Evolutionary conservation across 106 monocot genomes (phyloP).

Genomic region (Acanthochlamys bracteata): DNA sequence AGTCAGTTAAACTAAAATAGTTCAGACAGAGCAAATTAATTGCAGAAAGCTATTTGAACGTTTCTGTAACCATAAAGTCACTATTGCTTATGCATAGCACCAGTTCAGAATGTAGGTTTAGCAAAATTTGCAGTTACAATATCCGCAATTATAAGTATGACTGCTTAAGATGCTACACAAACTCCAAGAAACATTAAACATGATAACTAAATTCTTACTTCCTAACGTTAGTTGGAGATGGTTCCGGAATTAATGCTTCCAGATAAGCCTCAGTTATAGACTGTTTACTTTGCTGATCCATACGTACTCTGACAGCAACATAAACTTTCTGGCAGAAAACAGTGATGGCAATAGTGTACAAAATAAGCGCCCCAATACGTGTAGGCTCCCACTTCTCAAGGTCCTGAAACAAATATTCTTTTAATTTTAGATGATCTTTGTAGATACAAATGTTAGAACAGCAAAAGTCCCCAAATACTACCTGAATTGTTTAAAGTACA

Average conservation of each 20-base stretch:
- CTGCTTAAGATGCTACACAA: no score
- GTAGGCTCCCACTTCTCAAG: conserved; percentile 53
- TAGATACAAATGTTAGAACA: background rate
- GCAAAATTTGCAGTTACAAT: no score
- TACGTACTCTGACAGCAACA: conserved; percentile 17
- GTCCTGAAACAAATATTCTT: conserved; percentile 29
- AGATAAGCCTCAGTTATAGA: conserved; percentile 70
- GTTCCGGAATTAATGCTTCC: conserved; percentile 89
- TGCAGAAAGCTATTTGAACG: no score
- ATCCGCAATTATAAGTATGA: no score
- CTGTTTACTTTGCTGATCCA: conserved; percentile 35
- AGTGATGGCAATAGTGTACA: conserved; percentile 39
- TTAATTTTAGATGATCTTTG: background rate
- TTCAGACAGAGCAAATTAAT: no score
- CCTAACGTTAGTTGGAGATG: conserved; percentile 62
- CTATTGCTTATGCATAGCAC: no score
- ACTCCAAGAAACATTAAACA: no score
- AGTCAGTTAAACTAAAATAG: no score
- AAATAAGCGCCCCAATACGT: conserved; percentile 50
- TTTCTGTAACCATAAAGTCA: no score
- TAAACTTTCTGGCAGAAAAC: conserved; percentile 36
- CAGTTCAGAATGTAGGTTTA: no score
- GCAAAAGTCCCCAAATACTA: background rate
- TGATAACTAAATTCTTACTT: conserved; percentile 27
- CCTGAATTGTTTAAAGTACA: no score